Evolutionary conservation across 805 yeast genomes (phyloP).

Genomic region (Pichia occidentalis): DNA sequence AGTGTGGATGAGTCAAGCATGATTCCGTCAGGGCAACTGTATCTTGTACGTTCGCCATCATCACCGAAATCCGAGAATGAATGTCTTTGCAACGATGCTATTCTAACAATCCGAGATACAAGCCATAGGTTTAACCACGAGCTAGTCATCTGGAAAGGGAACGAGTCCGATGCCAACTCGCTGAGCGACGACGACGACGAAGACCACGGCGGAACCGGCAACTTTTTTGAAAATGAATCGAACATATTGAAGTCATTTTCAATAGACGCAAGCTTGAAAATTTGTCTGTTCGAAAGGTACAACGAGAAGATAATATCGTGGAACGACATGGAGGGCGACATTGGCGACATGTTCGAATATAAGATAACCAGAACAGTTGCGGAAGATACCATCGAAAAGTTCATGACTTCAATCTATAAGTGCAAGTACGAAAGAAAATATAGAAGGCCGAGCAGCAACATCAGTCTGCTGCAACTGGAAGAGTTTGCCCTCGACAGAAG

Average conservation of each 20-base stretch:
- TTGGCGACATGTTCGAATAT: conserved; percentile 79
- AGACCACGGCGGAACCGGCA: conserved; percentile 35
- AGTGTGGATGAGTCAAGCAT: conserved; percentile 54
- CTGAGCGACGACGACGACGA: conserved; percentile 41
- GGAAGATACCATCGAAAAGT: conserved; percentile 49
- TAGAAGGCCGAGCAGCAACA: conserved; percentile 42
- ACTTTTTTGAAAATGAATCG: conserved; percentile 28
- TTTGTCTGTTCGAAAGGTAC: conserved; percentile 45
- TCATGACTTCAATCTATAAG: conserved; percentile 52
- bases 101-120: conserved; percentile 62
- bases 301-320: conserved; percentile 60
- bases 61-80: conserved; percentile 88
- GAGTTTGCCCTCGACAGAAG: conserved; percentile 46
- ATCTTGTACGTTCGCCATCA: conserved; percentile 60
- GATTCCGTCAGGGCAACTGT: conserved; percentile 76
- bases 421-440: conserved; percentile 77
- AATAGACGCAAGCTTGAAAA: conserved; percentile 52
- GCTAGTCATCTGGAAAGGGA: conserved; percentile 60
- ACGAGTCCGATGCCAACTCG: conserved; percentile 57
- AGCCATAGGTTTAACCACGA: conserved; percentile 57
- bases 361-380: conserved; percentile 58
- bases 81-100: conserved; percentile 75
- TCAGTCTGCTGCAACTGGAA: conserved; percentile 41
- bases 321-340: conserved; percentile 81
- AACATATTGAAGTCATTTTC: conserved; percentile 68